Percentiles rank a stretch among this genome's conserved stretches.
Evolutionary conservation across 805 yeast species (phyloP).

Genomic region (Yueomyces sp.): DNA sequence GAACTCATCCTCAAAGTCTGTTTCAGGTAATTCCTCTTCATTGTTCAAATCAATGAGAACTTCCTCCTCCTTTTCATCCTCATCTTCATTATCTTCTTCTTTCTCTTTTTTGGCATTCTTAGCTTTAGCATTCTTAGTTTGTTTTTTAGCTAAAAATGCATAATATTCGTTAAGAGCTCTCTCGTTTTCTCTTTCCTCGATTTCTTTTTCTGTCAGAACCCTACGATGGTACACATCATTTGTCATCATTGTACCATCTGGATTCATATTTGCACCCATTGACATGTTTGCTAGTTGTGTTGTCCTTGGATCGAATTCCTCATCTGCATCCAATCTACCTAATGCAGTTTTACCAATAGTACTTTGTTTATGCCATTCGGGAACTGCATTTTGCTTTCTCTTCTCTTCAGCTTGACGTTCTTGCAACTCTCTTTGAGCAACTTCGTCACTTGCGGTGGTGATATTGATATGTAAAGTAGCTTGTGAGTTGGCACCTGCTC

Average conservation of each 20-base stretch:
- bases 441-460: slow-evolving; percentile 74
- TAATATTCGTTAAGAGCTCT: slow-evolving; percentile 66
- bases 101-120: slow-evolving; percentile 41
- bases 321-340: slow-evolving; percentile 43
- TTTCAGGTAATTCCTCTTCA: slow-evolving; percentile 7
- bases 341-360: slow-evolving; percentile 65
- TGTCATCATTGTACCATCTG: slow-evolving; percentile 5
- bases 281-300: slow-evolving; percentile 13
- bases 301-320: slow-evolving; percentile 23
- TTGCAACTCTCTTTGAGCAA: slow-evolving; percentile 48
- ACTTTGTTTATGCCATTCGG: slow-evolving; percentile 89
- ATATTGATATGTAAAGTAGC: slow-evolving; percentile 86
- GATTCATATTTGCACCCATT: slow-evolving; percentile 1
- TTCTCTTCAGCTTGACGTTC: slow-evolving; percentile 55
- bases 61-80: slow-evolving; percentile 32
- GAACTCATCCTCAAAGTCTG: slow-evolving; percentile 2
- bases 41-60: slow-evolving; percentile 22
- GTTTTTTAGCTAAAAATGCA: slow-evolving; percentile 60
- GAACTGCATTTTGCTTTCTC: slow-evolving; percentile 85
- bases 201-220: slow-evolving; percentile 23
- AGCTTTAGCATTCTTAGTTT: slow-evolving; percentile 46
- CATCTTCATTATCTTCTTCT: slow-evolving; percentile 32
- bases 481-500: slow-evolving; percentile 51
- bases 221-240: slow-evolving; percentile 9
- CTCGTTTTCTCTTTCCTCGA: slow-evolving; percentile 54